Base-by-base conservation (phyloP, 2,329 filamentous ascomycete species). In the Fusarium irregulare region DNA sequence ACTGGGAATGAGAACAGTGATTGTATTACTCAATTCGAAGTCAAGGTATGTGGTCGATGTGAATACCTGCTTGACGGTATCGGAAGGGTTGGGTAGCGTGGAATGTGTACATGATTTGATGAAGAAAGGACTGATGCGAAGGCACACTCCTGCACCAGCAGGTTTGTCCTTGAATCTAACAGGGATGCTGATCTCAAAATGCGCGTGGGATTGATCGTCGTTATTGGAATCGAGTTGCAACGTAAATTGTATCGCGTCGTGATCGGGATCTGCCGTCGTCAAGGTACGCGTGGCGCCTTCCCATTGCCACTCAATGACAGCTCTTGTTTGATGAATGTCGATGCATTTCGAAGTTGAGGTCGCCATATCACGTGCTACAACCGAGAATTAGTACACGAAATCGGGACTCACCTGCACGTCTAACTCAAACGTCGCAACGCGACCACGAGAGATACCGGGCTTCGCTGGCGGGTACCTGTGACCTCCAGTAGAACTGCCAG, bases 401-500 rank as follows among this genome's bases (percentile, higher is more conserved):
- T 3, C 0, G 16, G 16, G 20, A 46, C 57, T 60, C 14, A 57
- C 56, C 60, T 56, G n/a, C 5, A 47, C n/a, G 18, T 13, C 21
- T 6, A 12, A 37, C 16, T 21, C 7, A 12, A 37, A 30, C 11
- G n/a, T 16, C 20, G n/a, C 47, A 34, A 60, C 25, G 21, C 40
- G 30, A 28, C 27, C 18, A 28, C n/a, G 27, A 46, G 46, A 53
- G 40, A 53, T 25, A 45, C 60, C 40, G 41, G 40, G 40, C 21
- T 34, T 63, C 59, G 41, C 60, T 60, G 41, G 18, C 56, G 30
- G 47, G 60, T n/a, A 9, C 45, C 59, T 20, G 56, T 48, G 57
- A 64, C 60, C 57, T 56, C 57, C 57, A 64, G 60, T 56, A 49
- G 49, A 62, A 62, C 57, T 62, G 57, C 60, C 23, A 64, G 48